Evolutionary conservation across 2,329 filamentous ascomycete genomes (phyloP).

Genomic region (Phialophora tarda): DNA sequence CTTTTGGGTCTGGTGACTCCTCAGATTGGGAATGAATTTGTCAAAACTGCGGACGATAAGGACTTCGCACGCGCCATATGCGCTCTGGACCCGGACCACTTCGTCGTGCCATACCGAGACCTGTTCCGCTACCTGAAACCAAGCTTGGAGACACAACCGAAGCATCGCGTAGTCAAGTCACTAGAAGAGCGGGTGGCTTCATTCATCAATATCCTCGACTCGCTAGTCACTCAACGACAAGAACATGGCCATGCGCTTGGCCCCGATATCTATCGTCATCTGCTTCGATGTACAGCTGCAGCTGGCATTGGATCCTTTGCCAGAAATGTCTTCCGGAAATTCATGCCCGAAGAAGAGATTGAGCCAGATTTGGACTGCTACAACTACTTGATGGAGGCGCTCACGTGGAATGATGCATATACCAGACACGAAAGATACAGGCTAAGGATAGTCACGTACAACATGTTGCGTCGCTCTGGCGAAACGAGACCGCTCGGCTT

Average conservation of each 20-base stretch:
- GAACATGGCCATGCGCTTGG: conserved; percentile 47
- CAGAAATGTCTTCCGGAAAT: conserved; percentile 52
- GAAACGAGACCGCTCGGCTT: conserved; percentile 32
- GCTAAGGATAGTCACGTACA: conserved; percentile 44
- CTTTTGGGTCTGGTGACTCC: conserved; percentile 46
- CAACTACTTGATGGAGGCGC: conserved; percentile 60
- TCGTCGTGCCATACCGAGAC: conserved; percentile 54
- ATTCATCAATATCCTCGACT: conserved; percentile 48
- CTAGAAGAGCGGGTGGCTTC: conserved; percentile 48
- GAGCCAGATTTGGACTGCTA: conserved; percentile 58
- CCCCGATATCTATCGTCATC: conserved; percentile 57
- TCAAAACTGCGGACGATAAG: conserved; percentile 32
- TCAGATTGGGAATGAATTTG: conserved; percentile 40
- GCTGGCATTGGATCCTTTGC: conserved; percentile 55
- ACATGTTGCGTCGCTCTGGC: conserved; percentile 38
- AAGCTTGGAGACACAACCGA: conserved; percentile 44
- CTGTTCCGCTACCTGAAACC: conserved; percentile 58
- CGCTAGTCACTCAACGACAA: conserved; percentile 49
- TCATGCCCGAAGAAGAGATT: conserved; percentile 48
- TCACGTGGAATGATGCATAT: conserved; percentile 54
- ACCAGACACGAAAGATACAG: conserved; percentile 49
- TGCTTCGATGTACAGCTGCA: conserved; percentile 59
- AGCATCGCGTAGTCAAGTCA: conserved; percentile 49
- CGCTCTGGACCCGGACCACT: conserved; percentile 63
- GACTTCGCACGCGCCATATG: conserved; percentile 56